These are phyloP conservation scores for Haplographium delicatum DNA, from an alignment of 495 filamentous ascomycete genomes.

Conservation along the genomic window DNA sequence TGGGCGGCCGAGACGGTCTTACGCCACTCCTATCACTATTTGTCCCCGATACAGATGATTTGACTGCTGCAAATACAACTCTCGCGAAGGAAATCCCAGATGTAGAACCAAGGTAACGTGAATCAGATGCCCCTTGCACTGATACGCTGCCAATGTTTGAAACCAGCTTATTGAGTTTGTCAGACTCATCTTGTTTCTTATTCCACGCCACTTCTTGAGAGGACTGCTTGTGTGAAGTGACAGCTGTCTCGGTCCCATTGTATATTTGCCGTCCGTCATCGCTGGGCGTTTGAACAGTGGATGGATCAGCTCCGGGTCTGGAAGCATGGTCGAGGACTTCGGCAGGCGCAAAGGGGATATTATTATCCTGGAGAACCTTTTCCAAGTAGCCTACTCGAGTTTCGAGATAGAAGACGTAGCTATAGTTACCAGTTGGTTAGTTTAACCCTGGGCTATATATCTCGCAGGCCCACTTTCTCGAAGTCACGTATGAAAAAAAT, in stretches of 20 bases:
- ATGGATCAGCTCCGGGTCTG: conserved; percentile 43
- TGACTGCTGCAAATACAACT: conserved; percentile 91
- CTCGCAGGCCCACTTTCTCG: too few relatives aligned
- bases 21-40: conserved; percentile 41
- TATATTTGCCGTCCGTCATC: conserved; percentile 28
- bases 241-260: conserved; percentile 18
- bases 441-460: too few relatives aligned
- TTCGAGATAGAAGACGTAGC: conserved; percentile 94
- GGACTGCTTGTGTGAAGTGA: conserved; percentile 18
- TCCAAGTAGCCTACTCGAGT: conserved; percentile 80
- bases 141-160: conserved; percentile 72
- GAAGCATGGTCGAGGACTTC: conserved; percentile 72
- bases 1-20: conserved; percentile 13
- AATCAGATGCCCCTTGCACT: conserved; percentile 70
- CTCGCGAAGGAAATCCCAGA: conserved; percentile 92
- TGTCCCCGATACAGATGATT: conserved; percentile 67
- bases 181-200: conserved; percentile 51
- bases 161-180: conserved; percentile 66
- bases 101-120: conserved; percentile 76
- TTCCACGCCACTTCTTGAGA: conserved; percentile 33
- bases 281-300: conserved; percentile 35
- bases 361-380: conserved; percentile 61
- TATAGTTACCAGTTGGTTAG: too few relatives aligned
- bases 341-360: conserved; percentile 65
- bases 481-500: not conserved